These are phyloP conservation scores for Xylaria sp. DNA, from an alignment of 2,329 filamentous ascomycete genomes.

Conservation along the genomic window DNA sequence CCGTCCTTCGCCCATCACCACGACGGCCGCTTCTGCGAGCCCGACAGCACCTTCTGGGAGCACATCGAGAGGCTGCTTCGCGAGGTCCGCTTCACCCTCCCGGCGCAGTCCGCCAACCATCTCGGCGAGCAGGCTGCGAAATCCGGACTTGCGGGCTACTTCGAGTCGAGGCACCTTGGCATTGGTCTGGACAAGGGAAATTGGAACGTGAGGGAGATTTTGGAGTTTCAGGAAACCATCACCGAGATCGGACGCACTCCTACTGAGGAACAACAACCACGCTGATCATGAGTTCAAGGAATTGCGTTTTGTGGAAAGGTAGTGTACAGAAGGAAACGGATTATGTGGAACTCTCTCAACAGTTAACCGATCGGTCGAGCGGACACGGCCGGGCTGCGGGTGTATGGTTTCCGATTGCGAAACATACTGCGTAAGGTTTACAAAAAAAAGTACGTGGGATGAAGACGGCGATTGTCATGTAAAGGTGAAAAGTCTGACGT, in stretches of 20 bases:
- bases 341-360: neutral
- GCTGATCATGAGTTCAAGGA: neutral
- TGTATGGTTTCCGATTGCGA: neutral
- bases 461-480: neutral
- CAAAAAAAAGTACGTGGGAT: neutral
- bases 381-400: neutral
- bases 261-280: neutral
- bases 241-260: neutral
- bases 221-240: constrained; percentile 18
- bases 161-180: neutral
- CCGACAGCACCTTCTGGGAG: constrained; percentile 25
- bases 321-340: neutral
- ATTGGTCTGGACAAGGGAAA: constrained; percentile 8
- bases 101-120: neutral
- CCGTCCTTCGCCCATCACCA: constrained; percentile 23
- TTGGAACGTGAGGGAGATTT: constrained; percentile 28
- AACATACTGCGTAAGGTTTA: neutral
- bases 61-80: constrained; percentile 23
- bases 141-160: constrained; percentile 23
- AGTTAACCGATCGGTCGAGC: neutral
- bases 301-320: neutral
- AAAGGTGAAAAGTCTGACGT: constrained; percentile 1
- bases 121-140: constrained; percentile 17
- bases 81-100: constrained; percentile 7
- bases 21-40: constrained; percentile 21